Evolutionary conservation across 768 basidiomycete genomes (phyloP).

Genomic region (Tylopilus vinaceipallidus): DNA sequence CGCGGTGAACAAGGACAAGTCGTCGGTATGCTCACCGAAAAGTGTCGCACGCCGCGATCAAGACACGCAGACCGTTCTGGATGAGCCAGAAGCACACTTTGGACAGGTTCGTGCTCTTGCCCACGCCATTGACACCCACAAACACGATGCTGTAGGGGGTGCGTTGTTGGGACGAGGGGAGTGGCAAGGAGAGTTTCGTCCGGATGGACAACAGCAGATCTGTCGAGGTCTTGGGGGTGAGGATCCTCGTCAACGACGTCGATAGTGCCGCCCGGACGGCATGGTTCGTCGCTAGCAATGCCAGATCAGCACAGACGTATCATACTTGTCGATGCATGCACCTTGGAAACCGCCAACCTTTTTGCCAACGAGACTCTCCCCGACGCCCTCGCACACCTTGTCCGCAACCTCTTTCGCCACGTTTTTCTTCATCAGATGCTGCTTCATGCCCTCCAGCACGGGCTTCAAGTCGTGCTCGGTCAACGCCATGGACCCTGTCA

Average conservation of each 20-base stretch:
- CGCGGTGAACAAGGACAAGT: not conserved
- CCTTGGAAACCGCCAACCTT: slow-evolving; percentile 90
- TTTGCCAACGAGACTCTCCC: slow-evolving; percentile 83
- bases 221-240: slow-evolving; percentile 97
- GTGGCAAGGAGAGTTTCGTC: slow-evolving; percentile 74
- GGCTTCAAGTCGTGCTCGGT: slow-evolving; percentile 83
- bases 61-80: slow-evolving; percentile 88
- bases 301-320: slow-evolving; percentile 3
- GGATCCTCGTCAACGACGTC: slow-evolving; percentile 83
- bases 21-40: slow-evolving; percentile 70
- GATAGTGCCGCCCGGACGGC: slow-evolving; percentile 84
- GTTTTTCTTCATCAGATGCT: slow-evolving; percentile 98
- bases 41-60: slow-evolving; percentile 98
- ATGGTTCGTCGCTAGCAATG: slow-evolving; percentile 71
- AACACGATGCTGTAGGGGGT: slow-evolving; percentile 93
- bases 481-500: slow-evolving; percentile 83
- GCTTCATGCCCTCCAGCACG: slow-evolving; percentile 91
- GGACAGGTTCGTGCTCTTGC: slow-evolving; percentile 95
- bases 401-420: slow-evolving; percentile 95
- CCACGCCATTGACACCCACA: slow-evolving; percentile 98
- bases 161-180: slow-evolving; percentile 73
- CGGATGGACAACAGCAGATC: slow-evolving; percentile 92
- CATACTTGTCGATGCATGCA: slow-evolving; percentile 34
- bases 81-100: slow-evolving; percentile 99
- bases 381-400: slow-evolving; percentile 94